Base-by-base conservation (phyloP, 805 yeast genomes). In the Ogataea degrootiae region DNA sequence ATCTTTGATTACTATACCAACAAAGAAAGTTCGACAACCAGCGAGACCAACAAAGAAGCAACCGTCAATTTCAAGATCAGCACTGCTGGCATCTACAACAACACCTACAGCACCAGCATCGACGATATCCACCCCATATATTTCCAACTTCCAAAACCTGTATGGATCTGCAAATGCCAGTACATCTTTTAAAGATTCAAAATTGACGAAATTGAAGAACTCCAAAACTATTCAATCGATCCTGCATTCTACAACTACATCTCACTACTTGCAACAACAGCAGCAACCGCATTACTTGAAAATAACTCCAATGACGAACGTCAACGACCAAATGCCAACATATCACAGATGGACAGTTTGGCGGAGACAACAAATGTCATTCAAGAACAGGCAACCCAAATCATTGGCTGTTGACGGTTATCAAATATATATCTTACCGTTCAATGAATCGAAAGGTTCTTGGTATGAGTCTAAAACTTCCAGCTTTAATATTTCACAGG, bases 331-430 rank as follows among this genome's bases (percentile, higher is more conserved):
- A 36, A 46, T 58, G 45, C 55, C 84, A 3, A 80, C 88, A 5
- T 89, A 89, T 60, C 84, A 84, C 60, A 86, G 86, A 58, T 92
- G 90, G 78, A 83, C 80, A 16, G 96, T 92, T 0, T 87, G 89
- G 87, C 75, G 97, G 58, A 79, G 94, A 50, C 92, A 91, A 57
- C 91, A 90, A 21, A 79, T 85, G 81, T 83, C 95, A 0, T 82
- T 92, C 54, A 79, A 86, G 49, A 82, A 81, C 48, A 76, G 90
- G 45, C 87, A 87, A 51, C 96, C 90, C 57, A 80, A 94, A 57
- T 79, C 90, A 0, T 71, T 92, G 33, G 90, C 94, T 1, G 79
- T 92, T 36, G 98, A 92, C 65, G 98, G 97, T n/a, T 96, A 89
- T 57, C 90, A 89, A 59, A 80, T 92, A 14, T 92, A 91, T 58